Conservation (phyloP, 1,139 yeast species). For the Candida smagusa region DNA sequence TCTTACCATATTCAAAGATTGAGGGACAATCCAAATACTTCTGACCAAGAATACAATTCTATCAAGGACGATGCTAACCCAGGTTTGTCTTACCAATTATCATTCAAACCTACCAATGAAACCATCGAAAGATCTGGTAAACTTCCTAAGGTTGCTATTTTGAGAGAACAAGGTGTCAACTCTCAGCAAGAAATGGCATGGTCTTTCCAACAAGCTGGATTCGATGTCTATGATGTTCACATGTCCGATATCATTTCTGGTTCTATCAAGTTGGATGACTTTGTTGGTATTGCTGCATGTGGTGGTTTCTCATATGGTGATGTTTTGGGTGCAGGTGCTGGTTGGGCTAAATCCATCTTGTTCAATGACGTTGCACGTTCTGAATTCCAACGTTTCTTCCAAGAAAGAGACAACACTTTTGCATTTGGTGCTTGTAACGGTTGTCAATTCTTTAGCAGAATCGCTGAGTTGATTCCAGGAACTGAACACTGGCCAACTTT, state of each 20-base stretch:
- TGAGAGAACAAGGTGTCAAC: constrained; percentile 98
- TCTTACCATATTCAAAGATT: constrained; percentile 87
- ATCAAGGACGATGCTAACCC: constrained; percentile 84
- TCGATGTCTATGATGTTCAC: constrained; percentile 89
- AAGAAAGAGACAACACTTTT: constrained; percentile 84
- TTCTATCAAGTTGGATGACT: constrained; percentile 66
- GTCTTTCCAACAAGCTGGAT: constrained; percentile 94
- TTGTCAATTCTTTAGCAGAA: constrained; percentile 91
- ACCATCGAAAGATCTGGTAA: constrained; percentile 20
- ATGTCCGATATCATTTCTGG: constrained; percentile 90
- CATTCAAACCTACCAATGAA: constrained; percentile 42
- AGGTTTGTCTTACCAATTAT: constrained; percentile 78
- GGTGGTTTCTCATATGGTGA: constrained; percentile 99
- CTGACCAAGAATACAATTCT: constrained; percentile 77
- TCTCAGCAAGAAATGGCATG: constrained; percentile 99
- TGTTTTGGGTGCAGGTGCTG: constrained; percentile 97
- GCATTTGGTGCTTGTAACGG: constrained; percentile 99
- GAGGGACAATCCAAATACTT: constrained; percentile 91
- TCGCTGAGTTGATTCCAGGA: constrained; percentile 89
- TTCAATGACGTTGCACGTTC: constrained; percentile 74
- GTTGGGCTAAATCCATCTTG: constrained; percentile 98
- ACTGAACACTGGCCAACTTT: constrained; percentile 96
- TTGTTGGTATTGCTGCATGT: constrained; percentile 96
- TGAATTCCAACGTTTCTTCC: constrained; percentile 79
- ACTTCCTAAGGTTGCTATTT: constrained; percentile 88